These are phyloP conservation scores for Pseudogymnoascus sp. DNA, from an alignment of 2,329 filamentous ascomycete genomes.

Conservation along the genomic window DNA sequence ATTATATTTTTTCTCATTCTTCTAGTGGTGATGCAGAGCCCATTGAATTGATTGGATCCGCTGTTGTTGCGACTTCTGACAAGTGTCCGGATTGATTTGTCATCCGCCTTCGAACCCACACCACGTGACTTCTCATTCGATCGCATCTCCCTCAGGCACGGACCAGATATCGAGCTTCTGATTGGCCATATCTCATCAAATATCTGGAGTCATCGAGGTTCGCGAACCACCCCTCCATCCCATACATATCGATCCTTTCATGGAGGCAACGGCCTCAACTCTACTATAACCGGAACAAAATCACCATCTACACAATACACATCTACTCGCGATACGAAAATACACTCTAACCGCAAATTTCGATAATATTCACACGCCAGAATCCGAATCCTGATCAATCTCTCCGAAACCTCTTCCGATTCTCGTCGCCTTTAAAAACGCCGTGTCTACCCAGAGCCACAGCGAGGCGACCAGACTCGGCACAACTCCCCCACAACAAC, in stretches of 20 bases:
- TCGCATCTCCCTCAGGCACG: background rate
- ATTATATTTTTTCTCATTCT: too few relatives aligned
- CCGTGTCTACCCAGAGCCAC: conserved; percentile 80
- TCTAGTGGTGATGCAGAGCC: too few relatives aligned
- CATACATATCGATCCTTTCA: background rate
- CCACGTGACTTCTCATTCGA: background rate
- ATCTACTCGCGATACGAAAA: background rate
- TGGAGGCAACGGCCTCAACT: conserved; percentile 6
- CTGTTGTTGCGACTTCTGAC: too few relatives aligned
- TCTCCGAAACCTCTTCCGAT: conserved; percentile 18
- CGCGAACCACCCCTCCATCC: conserved; percentile 6
- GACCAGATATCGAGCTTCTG: background rate
- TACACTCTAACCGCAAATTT: background rate
- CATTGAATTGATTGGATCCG: too few relatives aligned
- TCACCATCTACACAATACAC: background rate
- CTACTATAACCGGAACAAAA: background rate
- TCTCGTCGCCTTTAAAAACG: conserved; percentile 75
- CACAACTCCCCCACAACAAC: conserved; percentile 29
- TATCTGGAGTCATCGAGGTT: conserved; percentile 8
- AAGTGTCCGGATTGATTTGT: too few relatives aligned
- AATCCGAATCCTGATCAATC: conserved; percentile 38
- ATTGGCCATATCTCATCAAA: background rate
- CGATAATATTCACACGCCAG: conserved; percentile 18
- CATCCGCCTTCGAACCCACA: too few relatives aligned
- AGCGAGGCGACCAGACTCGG: conserved; percentile 62